Evolutionary conservation across 352 stramenopile genomes (phyloP).

Genomic region (Phytophthora sp.): DNA sequence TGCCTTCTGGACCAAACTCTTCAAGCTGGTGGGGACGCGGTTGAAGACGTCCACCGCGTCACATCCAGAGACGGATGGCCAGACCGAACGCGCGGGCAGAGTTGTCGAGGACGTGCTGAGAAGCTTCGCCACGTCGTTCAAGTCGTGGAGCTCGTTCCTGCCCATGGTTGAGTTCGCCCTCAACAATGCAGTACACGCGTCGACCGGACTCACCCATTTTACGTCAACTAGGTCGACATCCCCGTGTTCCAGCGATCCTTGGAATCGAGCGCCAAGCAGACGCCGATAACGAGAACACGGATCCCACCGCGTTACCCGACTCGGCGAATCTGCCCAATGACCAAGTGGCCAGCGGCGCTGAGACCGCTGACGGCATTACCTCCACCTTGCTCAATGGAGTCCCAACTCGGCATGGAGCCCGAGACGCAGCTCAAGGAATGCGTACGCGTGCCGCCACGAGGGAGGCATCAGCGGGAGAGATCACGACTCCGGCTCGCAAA

Average conservation of each 20-base stretch:
- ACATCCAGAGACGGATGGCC: conserved; percentile 1
- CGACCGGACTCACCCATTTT: neutral
- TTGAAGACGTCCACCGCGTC: conserved; percentile 1
- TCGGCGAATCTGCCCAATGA: too few species aligned
- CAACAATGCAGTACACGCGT: neutral
- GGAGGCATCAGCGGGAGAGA: neutral
- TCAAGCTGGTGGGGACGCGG: too few species aligned
- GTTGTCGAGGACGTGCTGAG: neutral
- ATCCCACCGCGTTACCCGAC: too few species aligned
- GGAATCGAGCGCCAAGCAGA: neutral
- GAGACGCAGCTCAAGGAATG: neutral
- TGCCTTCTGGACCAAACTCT: conserved; percentile 22
- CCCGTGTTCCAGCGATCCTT: neutral
- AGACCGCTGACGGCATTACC: neutral
- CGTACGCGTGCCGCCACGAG: neutral
- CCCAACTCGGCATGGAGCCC: neutral
- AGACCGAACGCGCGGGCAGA: neutral
- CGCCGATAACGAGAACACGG: too few species aligned
- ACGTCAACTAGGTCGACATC: neutral
- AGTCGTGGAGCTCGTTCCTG: conserved; percentile 4
- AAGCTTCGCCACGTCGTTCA: neutral
- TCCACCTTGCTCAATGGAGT: neutral
- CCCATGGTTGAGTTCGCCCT: conserved; percentile 1
- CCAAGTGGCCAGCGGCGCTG: too few species aligned
- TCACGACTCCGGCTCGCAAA: too few species aligned